Evolutionary conservation across 768 basidiomycete species (phyloP), one percentile per base, ranked within the genome.

Genomic region (Mycena maculata): DNA sequence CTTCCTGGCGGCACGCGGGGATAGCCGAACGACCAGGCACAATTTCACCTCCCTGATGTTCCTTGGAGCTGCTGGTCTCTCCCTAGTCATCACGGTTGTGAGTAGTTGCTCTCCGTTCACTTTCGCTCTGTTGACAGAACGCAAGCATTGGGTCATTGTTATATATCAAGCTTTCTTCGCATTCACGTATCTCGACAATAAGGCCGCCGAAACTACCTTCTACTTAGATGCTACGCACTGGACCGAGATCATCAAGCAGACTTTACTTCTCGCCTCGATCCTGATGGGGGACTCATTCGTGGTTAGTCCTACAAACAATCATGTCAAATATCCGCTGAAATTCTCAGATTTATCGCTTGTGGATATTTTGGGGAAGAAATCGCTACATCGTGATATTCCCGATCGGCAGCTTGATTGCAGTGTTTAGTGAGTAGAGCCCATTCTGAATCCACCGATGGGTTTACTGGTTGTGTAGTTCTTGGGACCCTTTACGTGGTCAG

Each of bases 271-370:
- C 2, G 23, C 16, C 44, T 47, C 57, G 44, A 47, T 47, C 15
- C 8, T 58, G 25, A 47, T 58, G n/a, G 57, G 57, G 31, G 57
- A 58, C 44, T 33, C 57, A 1, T 36, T 58, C 57, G 30, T 58
- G 31, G 57, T 58, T 15, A 36, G 57, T 58, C 57, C 57, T 58
- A 25, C 31, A 47, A 47, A 47, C 0, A 6, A 33, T 58, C 44
- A 47, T 47, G 44, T 47, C n/a, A 47, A 58, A 47, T 36, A 33
- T 58, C 44, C n/a, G 44, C 31, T 47, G 44, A 47, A 47, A 22
- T 47, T 58, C 44, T 36, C 57, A 58, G 57, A 58, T 47, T 47
- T 58, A 58, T 58, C 57, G 57, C 44, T 47, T 58, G 44, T 58
- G 57, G 57, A 58, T 58, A 58, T 31, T 58, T 25, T 58, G 57